These are phyloP conservation scores for Rhodotorula babjevae DNA, from an alignment of 768 basidiomycete genomes.

Conservation along the genomic window DNA sequence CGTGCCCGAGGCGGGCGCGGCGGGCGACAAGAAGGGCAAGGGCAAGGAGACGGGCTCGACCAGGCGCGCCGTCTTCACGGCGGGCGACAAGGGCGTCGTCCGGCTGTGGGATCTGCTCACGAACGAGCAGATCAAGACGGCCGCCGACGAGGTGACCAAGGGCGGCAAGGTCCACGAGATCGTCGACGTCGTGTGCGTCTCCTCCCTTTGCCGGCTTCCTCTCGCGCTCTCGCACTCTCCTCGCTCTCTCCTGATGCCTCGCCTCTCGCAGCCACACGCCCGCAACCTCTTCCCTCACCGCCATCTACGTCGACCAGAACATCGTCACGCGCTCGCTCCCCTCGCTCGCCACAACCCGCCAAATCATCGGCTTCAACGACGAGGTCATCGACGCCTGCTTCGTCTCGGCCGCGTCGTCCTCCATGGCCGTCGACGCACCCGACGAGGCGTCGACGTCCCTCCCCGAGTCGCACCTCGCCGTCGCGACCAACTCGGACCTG, in stretches of 20 bases:
- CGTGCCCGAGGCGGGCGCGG: constrained; percentile 39
- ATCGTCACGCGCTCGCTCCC: constrained; percentile 81
- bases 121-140: constrained; percentile 59
- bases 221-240: not conserved
- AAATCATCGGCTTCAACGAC: constrained; percentile 94
- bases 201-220: not conserved
- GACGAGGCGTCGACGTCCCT: not conserved
- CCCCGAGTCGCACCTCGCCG: constrained; percentile 69
- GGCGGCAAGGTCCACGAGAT: constrained; percentile 68
- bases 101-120: constrained; percentile 76
- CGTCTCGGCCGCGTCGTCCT: constrained; percentile 54
- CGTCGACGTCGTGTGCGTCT: constrained; percentile 72
- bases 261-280: constrained; percentile 18
- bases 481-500: constrained; percentile 96
- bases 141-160: constrained; percentile 47
- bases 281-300: constrained; percentile 53
- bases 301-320: constrained; percentile 93
- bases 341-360: constrained; percentile 58
- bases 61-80: constrained; percentile 61
- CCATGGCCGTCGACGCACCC: constrained; percentile 33
- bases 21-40: constrained; percentile 43
- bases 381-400: constrained; percentile 89
- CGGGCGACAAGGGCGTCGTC: constrained; percentile 80
- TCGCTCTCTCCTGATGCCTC: not conserved
- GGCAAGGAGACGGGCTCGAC: constrained; percentile 42